Evolutionary conservation across 129 eudicot species (phyloP).

Genomic region (Dittrichia graveolens): DNA sequence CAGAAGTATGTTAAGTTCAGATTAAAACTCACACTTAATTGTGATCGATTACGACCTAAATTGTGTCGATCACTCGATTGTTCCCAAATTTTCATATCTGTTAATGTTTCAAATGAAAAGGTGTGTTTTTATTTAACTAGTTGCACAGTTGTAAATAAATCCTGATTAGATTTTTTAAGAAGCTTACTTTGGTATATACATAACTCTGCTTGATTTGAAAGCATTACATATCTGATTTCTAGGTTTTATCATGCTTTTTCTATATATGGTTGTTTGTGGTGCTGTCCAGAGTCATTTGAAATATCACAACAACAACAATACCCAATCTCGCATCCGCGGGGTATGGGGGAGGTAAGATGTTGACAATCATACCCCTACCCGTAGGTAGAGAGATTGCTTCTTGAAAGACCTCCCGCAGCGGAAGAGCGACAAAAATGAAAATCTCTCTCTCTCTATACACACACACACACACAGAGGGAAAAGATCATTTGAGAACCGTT

Average conservation of each 20-base stretch:
- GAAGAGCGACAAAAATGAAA: no score
- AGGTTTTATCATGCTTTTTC: conserved; percentile 8
- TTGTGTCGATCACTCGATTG: neutral
- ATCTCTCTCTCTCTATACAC: no score
- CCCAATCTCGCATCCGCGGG: no score
- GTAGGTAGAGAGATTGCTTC: no score
- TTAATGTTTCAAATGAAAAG: neutral
- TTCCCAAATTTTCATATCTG: conserved; percentile 5
- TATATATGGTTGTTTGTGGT: neutral
- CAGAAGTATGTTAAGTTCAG: neutral
- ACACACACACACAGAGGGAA: no score
- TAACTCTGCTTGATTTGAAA: neutral
- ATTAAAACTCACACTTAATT: no score
- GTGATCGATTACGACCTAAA: neutral
- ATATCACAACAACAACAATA: neutral
- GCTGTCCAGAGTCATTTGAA: neutral
- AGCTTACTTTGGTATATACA: neutral
- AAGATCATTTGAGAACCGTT: no score
- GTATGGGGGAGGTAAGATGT: no score
- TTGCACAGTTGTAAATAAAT: conserved; percentile 7
- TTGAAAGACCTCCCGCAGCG: no score
- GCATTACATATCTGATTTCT: no score
- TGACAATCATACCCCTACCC: no score
- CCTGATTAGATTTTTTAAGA: conserved; percentile 8
- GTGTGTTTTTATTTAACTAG: conserved; percentile 3